phyloP scores from a whole-genome alignment of 1,284 basidiomycete species.

The Phylloporus sp. region DNA sequence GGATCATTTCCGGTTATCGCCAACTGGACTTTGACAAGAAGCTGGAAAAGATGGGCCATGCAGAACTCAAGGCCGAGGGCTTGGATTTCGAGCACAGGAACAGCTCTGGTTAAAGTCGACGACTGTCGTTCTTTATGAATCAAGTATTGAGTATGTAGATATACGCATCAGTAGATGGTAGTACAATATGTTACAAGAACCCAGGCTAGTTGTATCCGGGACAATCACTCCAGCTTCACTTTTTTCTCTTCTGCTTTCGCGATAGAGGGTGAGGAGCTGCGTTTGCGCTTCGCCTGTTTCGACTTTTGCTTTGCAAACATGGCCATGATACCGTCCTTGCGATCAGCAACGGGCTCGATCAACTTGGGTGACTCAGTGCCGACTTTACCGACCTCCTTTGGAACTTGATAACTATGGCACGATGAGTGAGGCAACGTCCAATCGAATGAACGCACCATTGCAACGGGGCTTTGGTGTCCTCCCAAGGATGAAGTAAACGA shows the following conservation, averaged over 20 bases:
- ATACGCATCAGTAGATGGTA: not conserved
- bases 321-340: conserved; percentile 88
- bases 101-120: not conserved
- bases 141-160: too few species aligned
- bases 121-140: not conserved
- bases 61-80: conserved; percentile 67
- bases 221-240: conserved; percentile 19
- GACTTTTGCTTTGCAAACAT: conserved; percentile 77
- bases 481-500: conserved; percentile 70
- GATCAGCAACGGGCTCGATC: conserved; percentile 76
- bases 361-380: conserved; percentile 83
- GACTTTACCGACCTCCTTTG: conserved; percentile 90
- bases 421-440: not conserved
- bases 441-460: conserved; percentile 59
- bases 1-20: conserved; percentile 85
- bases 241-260: conserved; percentile 24
- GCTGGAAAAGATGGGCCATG: conserved; percentile 82
- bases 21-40: conserved; percentile 89
- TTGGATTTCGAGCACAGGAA: conserved; percentile 35
- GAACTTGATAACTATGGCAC: conserved; percentile 80
- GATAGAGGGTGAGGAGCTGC: conserved; percentile 16
- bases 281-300: conserved; percentile 36
- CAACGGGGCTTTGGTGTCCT: conserved; percentile 55
- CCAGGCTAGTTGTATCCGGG: not conserved
- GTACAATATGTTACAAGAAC: conserved; percentile 23